Percentiles rank a stretch among this genome's conserved stretches.
These are phyloP conservation scores for Xylaria sp. DNA, from an alignment of 2,329 filamentous ascomycete genomes.

Conservation along the genomic window DNA sequence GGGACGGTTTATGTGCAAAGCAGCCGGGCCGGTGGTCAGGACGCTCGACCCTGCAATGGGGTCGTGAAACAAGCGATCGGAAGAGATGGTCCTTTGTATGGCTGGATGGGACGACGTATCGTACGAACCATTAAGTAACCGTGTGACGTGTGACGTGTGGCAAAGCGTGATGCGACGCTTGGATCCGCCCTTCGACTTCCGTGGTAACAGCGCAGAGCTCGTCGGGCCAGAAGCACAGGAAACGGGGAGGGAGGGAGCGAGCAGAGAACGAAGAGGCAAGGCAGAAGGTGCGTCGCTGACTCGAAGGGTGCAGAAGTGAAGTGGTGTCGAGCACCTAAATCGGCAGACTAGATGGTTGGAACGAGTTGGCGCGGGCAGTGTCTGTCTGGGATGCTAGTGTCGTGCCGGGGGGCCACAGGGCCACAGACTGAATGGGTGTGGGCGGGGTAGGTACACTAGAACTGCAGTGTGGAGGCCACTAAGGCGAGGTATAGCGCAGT, in stretches of 20 bases:
- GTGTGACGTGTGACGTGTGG: constrained; percentile 18
- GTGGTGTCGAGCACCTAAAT: constrained; percentile 16
- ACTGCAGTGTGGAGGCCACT: too few relatives aligned
- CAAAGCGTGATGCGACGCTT: constrained; percentile 9
- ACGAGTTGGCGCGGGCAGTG: too few relatives aligned
- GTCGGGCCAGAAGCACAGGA: neutral
- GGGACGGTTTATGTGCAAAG: constrained; percentile 1
- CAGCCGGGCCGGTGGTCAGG: neutral
- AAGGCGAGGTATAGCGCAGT: too few relatives aligned
- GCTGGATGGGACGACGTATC: constrained; percentile 27
- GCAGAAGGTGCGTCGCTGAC: constrained; percentile 17
- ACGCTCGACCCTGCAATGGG: neutral
- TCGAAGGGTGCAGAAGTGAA: constrained; percentile 19
- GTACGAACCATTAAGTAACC: constrained; percentile 23
- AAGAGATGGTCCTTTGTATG: constrained; percentile 28
- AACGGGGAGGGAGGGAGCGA: too few relatives aligned
- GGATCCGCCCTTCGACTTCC: neutral
- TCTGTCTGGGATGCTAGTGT: too few relatives aligned
- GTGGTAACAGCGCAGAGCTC: neutral
- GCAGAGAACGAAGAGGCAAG: neutral
- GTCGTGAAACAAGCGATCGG: constrained; percentile 23
- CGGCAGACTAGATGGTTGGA: neutral
- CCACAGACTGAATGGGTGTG: too few relatives aligned
- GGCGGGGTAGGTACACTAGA: constrained; percentile 12
- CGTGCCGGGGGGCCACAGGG: neutral